Evolutionary conservation across 2,329 filamentous ascomycete genomes (phyloP).

Genomic region (Xylariales sp.): DNA sequence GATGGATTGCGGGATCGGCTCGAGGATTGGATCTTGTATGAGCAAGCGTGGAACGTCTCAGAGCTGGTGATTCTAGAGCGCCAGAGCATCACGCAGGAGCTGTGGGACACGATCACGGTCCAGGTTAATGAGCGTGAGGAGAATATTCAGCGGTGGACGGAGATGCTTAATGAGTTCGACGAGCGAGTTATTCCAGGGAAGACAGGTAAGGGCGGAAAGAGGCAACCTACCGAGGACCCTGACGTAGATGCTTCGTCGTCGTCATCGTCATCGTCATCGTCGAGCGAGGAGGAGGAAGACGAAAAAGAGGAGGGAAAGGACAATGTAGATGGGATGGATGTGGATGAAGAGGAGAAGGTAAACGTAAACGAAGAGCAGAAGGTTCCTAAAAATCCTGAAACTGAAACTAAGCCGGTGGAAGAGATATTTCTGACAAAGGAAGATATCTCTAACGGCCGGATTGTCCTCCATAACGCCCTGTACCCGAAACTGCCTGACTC

Average conservation of each 20-base stretch:
- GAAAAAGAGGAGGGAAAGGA: background rate
- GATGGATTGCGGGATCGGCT: conserved; percentile 19
- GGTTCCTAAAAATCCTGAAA: background rate
- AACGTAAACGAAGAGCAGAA: background rate
- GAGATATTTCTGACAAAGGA: background rate
- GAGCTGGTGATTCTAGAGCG: conserved; percentile 11
- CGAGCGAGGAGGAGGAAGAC: background rate
- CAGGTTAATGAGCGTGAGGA: background rate
- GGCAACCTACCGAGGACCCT: background rate
- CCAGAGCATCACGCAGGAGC: background rate
- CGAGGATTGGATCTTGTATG: conserved; percentile 28
- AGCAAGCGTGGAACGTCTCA: conserved; percentile 25
- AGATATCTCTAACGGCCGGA: background rate
- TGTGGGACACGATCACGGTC: background rate
- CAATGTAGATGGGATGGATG: background rate
- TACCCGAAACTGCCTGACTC: background rate
- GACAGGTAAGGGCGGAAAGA: no score
- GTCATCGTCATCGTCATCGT: no score
- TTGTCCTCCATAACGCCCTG: background rate
- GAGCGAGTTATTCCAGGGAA: background rate
- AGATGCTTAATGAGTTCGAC: conserved; percentile 3
- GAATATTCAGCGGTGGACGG: conserved; percentile 18
- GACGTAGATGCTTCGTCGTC: no score
- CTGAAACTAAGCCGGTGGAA: no score
- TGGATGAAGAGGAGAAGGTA: background rate